A percentile compares a stretch with the other conserved stretches of the same genome.
Evolutionary conservation across 2,329 filamentous ascomycete species (phyloP).

Genomic region (Colletotrichum chlorophyti): DNA sequence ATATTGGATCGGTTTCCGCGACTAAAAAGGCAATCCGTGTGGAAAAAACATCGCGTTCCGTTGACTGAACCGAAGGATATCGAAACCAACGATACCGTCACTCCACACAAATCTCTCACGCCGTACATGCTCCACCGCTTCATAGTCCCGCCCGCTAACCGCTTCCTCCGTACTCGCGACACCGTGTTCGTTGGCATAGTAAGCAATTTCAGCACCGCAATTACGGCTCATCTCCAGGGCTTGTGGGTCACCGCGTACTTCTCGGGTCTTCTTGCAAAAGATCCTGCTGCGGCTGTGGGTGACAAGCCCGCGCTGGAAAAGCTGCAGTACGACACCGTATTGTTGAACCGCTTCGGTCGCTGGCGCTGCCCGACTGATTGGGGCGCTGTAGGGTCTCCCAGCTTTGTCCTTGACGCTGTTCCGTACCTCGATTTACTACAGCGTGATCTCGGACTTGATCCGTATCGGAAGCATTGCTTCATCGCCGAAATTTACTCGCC

Average conservation of each 20-base stretch:
- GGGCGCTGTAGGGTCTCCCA: slow-evolving; percentile 63
- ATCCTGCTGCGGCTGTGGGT: slow-evolving; percentile 18
- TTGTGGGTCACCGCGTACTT: slow-evolving; percentile 74
- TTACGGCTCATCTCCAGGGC: slow-evolving; percentile 55
- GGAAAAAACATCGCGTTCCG: slow-evolving; percentile 52
- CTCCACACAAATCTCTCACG: slow-evolving; percentile 38
- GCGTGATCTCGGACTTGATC: slow-evolving; percentile 68
- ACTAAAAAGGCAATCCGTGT: slow-evolving; percentile 57
- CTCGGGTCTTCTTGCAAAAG: slow-evolving; percentile 32
- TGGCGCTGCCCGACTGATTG: slow-evolving; percentile 75
- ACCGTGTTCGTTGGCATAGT: slow-evolving; percentile 54
- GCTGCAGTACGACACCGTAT: slow-evolving; percentile 60
- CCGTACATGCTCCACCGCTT: slow-evolving; percentile 54
- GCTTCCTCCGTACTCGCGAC: slow-evolving; percentile 45
- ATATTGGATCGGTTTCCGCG: slow-evolving; percentile 61
- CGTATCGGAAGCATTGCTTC: slow-evolving; percentile 60
- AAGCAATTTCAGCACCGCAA: slow-evolving; percentile 49
- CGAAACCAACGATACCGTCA: slow-evolving; percentile 37
- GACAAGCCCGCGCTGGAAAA: slow-evolving; percentile 39
- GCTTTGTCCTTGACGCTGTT: slow-evolving; percentile 78
- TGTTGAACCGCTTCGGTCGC: slow-evolving; percentile 72
- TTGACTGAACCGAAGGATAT: slow-evolving; percentile 47
- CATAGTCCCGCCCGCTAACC: slow-evolving; percentile 48
- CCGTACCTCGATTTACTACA: slow-evolving; percentile 76
- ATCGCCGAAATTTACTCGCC: slow-evolving; percentile 59